A percentile compares a stretch with the other conserved stretches of the same genome.
Evolutionary conservation across 495 filamentous ascomycete genomes (phyloP).

Genomic region (Penicillium pancosmium): DNA sequence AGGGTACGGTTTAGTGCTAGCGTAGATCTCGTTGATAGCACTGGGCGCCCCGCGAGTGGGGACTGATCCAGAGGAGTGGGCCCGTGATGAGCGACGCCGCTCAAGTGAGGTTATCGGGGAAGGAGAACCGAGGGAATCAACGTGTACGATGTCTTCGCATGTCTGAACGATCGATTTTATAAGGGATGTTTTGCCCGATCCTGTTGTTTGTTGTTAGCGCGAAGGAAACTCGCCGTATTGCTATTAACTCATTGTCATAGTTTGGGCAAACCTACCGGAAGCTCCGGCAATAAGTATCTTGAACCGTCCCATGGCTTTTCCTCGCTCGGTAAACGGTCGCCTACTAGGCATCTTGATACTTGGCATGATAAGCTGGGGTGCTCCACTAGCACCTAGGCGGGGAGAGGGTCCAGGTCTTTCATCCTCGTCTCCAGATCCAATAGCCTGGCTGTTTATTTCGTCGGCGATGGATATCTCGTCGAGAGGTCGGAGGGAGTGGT

Average conservation of each 20-base stretch:
- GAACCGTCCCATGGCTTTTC: conserved; percentile 80
- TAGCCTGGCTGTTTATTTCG: conserved; percentile 52
- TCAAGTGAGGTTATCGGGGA: conserved; percentile 30
- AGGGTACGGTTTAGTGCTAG: conserved; percentile 91
- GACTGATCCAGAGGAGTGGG: conserved; percentile 36
- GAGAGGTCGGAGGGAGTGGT: conserved; percentile 49
- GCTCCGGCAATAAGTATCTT: conserved; percentile 88
- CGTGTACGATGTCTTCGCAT: conserved; percentile 97
- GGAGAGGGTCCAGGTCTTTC: conserved; percentile 33
- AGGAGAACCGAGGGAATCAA: conserved; percentile 83
- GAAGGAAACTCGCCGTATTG: neutral
- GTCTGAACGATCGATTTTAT: conserved; percentile 91
- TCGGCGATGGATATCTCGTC: conserved; percentile 55
- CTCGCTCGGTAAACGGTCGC: conserved; percentile 86
- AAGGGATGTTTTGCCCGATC: conserved; percentile 82
- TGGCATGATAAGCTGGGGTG: conserved; percentile 95
- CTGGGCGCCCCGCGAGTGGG: conserved; percentile 31
- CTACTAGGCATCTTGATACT: conserved; percentile 94
- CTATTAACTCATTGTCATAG: neutral
- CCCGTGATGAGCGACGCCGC: conserved; percentile 31
- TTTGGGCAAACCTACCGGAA: conserved; percentile 59
- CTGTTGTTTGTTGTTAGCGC: conserved; percentile 32
- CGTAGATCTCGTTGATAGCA: conserved; percentile 78
- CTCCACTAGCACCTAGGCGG: conserved; percentile 44
- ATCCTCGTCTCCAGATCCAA: conserved; percentile 52